These are phyloP conservation scores for Candida vartiovaarae DNA, from an alignment of 805 yeast genomes.

Conservation along the genomic window DNA sequence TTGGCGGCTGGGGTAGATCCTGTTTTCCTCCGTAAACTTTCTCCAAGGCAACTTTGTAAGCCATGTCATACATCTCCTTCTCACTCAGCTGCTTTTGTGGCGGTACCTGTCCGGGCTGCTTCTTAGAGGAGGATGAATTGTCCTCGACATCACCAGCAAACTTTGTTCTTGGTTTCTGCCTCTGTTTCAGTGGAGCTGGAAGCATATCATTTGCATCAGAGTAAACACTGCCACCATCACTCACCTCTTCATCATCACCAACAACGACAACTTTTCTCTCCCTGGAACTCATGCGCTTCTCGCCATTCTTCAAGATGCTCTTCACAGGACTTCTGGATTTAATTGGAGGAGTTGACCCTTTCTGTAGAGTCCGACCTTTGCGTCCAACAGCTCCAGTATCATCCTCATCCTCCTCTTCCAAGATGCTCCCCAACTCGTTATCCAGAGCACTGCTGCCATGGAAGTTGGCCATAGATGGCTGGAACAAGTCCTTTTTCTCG, in stretches of 20 bases:
- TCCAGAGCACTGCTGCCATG: conserved; percentile 15
- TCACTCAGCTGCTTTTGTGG: conserved; percentile 2
- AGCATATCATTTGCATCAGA: conserved; percentile 18
- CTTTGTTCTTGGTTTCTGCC: not conserved
- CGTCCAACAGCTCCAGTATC: not conserved
- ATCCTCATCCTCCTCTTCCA: conserved; percentile 20
- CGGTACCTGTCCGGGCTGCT: not conserved
- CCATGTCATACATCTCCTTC: conserved; percentile 46
- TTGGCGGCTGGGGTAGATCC: conserved; percentile 4
- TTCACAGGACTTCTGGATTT: conserved; percentile 7
- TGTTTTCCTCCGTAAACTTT: conserved; percentile 43
- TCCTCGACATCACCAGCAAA: not conserved
- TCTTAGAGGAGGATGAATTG: too few relatives aligned
- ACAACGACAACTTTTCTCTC: conserved; percentile 9
- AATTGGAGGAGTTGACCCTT: too few relatives aligned
- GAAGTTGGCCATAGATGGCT: conserved; percentile 18
- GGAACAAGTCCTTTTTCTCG: conserved; percentile 30
- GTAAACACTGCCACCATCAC: conserved; percentile 20
- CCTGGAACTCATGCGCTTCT: not conserved
- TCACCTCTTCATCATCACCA: conserved; percentile 12
- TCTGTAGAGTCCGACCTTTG: too few relatives aligned
- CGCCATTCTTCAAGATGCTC: conserved; percentile 10
- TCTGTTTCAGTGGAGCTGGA: conserved; percentile 3
- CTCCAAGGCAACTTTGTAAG: conserved; percentile 47
- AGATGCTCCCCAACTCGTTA: conserved; percentile 24